These are phyloP conservation scores for Babesia bovis DNA, from an alignment of 169 alveolate genomes.

Conservation along the genomic window DNA sequence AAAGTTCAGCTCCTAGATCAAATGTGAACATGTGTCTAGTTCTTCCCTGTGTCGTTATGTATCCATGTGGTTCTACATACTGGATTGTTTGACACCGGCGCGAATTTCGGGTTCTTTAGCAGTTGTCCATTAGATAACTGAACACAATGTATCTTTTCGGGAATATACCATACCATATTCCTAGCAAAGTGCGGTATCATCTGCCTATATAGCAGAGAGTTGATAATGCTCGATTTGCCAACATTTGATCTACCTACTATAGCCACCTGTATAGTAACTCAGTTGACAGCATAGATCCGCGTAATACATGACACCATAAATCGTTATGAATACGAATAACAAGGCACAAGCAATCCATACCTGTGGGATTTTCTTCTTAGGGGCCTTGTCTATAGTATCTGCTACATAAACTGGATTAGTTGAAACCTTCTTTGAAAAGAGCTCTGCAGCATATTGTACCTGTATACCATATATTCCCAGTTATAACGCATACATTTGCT, in stretches of 20 bases:
- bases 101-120: constrained; percentile 67
- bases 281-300: neutral
- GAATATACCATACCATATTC: constrained; percentile 43
- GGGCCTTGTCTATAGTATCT: constrained; percentile 81
- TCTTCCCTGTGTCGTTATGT: constrained; percentile 72
- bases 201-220: constrained; percentile 81
- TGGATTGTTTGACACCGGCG: constrained; percentile 81
- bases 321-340: neutral
- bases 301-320: neutral
- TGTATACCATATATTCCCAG: neutral
- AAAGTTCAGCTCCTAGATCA: constrained; percentile 73
- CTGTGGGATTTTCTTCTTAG: constrained; percentile 75
- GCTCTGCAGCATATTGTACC: constrained; percentile 20
- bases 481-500: constrained; percentile 53
- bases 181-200: constrained; percentile 71
- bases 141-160: too few relatives aligned
- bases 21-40: constrained; percentile 84
- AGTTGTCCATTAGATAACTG: constrained; percentile 63
- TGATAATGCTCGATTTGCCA: constrained; percentile 91
- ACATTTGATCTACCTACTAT: constrained; percentile 90
- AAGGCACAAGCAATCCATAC: constrained; percentile 37
- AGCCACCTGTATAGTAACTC: constrained; percentile 76
- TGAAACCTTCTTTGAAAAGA: constrained; percentile 75
- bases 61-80: constrained; percentile 32
- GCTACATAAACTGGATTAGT: constrained; percentile 85